Evolutionary conservation across 2,329 filamentous ascomycete species (phyloP), one percentile per base, ranked within the genome.

Genomic region (Paraphoma chrysanthemicola): DNA sequence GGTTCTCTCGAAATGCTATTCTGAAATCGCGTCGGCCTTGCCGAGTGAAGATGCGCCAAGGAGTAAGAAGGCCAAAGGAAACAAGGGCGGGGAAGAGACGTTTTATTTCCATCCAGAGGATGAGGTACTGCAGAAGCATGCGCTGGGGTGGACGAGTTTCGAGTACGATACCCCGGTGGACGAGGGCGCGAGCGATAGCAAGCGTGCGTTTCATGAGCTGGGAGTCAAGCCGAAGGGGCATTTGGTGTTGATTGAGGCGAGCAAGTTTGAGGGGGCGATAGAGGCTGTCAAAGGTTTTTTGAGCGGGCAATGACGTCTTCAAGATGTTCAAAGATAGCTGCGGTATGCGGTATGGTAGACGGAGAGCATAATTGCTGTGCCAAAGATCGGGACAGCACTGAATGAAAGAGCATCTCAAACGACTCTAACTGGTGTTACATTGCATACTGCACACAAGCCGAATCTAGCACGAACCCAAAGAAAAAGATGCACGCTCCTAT

Each of bases 31-130:
- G 67, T 97, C 93, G 1, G 87, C 86, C 59, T 81, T 98, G 14
- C 90, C 94, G 65, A 71, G 68, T 49, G 72, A 57, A 44, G 77
- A 73, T 23, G 68, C 72, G 61, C 76, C 77, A 44, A 69, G 69
- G 48, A 82, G 78, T 68, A 80, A 79, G 72, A 80, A 78, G 64
- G 74, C 76, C 59, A 78, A 84, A 74, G 57, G 58, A 29, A 51
- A 44, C 49, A 79, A 61, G n/a, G 58, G 36, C 6, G 64, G 60
- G 3, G 63, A 82, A 8, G 85, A 90, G 68, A 82, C 86, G 33
- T 96, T 93, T 78, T 96, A 93, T 78, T 99, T 98, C 82, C 95
- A 99, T 75, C 90, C 93, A 0, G 95, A 99, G 79, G 95, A 99
- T 72, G 95, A 98, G 81, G 86, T 94, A 49, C 79, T 97, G 68